These are phyloP conservation scores for Akanthomyces dipterigenus DNA, from an alignment of 2,329 filamentous ascomycete species.

Conservation along the genomic window DNA sequence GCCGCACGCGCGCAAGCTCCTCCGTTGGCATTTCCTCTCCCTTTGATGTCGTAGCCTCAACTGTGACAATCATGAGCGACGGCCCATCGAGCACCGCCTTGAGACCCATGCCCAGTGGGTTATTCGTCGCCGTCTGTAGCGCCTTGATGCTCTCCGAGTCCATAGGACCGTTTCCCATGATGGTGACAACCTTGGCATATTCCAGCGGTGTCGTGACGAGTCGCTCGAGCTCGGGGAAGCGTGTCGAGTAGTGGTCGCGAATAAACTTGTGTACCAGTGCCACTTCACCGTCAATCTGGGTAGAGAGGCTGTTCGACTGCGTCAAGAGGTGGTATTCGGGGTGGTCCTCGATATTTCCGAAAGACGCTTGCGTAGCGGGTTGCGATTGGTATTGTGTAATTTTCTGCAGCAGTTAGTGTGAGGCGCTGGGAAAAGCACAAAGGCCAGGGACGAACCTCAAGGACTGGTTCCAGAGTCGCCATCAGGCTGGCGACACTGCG, in stretches of 20 bases:
- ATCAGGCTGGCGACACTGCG: conserved; percentile 73
- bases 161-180: conserved; percentile 87
- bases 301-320: conserved; percentile 82
- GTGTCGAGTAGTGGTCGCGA: conserved; percentile 86
- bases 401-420: conserved; percentile 53
- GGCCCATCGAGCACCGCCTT: conserved; percentile 80
- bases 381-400: conserved; percentile 70
- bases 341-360: conserved; percentile 85
- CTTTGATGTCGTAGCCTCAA: conserved; percentile 86
- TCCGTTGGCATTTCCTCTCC: conserved; percentile 69
- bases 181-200: conserved; percentile 90
- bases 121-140: conserved; percentile 69
- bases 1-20: conserved; percentile 66
- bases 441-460: conserved; percentile 60
- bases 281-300: conserved; percentile 88
- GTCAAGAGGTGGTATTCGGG: conserved; percentile 86
- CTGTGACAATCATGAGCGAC: conserved; percentile 88
- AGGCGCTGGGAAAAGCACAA: conserved; percentile 60
- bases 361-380: conserved; percentile 55
- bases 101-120: conserved; percentile 68
- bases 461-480: conserved; percentile 71
- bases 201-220: conserved; percentile 88
- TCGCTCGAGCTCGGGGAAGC: conserved; percentile 87
- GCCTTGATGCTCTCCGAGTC: conserved; percentile 73
- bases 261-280: conserved; percentile 93